phyloP scores from a whole-genome alignment of 2,329 filamentous ascomycete genomes.

The Anthostomella pinea region DNA sequence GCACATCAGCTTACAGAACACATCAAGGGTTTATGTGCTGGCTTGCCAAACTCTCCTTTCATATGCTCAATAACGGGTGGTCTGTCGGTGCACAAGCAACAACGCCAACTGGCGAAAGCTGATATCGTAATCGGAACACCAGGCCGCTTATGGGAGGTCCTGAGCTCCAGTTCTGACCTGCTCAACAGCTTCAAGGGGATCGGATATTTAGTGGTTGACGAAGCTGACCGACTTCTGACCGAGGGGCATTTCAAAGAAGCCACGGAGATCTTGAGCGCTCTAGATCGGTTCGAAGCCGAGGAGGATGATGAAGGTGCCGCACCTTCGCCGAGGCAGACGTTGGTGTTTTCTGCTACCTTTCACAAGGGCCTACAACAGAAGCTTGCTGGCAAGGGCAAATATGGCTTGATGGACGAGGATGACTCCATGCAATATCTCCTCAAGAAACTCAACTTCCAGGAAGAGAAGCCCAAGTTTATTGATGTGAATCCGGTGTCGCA shows the following conservation, averaged over 20 bases:
- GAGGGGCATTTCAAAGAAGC: conserved; percentile 95
- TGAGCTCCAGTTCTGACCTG: conserved; percentile 70
- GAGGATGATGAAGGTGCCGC: conserved; percentile 47
- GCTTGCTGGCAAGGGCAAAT: conserved; percentile 72
- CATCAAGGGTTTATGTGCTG: conserved; percentile 69
- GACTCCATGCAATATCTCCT: conserved; percentile 92
- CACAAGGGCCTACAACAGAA: conserved; percentile 90
- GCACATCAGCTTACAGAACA: conserved; percentile 89
- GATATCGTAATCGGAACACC: conserved; percentile 94
- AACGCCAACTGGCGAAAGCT: conserved; percentile 76
- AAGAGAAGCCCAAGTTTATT: conserved; percentile 82
- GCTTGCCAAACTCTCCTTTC: conserved; percentile 59
- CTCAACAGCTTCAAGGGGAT: conserved; percentile 70
- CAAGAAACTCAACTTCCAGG: conserved; percentile 82
- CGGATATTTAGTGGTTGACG: conserved; percentile 84
- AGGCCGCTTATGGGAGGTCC: conserved; percentile 89
- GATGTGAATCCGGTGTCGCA: conserved; percentile 87
- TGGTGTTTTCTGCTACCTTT: conserved; percentile 97
- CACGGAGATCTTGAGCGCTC: conserved; percentile 76
- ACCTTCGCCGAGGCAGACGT: conserved; percentile 66
- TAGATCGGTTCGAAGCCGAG: conserved; percentile 65
- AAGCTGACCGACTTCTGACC: conserved; percentile 87
- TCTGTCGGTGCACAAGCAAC: conserved; percentile 91
- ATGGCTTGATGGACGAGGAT: conserved; percentile 65
- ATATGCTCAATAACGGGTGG: conserved; percentile 92